These are phyloP conservation scores for Chaetomiaceae sp. DNA, from an alignment of 2,329 filamentous ascomycete species.

Conservation along the genomic window DNA sequence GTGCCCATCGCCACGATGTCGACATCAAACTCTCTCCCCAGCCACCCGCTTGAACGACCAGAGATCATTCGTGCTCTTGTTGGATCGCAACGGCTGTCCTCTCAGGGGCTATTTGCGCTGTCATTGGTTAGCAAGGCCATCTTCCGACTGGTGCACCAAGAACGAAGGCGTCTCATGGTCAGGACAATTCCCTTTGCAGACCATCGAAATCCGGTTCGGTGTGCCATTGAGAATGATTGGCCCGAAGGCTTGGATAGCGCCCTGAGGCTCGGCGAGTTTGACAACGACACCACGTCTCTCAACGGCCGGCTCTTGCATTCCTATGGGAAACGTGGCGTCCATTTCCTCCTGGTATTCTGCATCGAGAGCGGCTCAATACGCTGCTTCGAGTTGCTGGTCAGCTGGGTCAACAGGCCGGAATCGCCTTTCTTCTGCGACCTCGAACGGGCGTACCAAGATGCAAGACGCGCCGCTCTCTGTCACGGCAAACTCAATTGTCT, in stretches of 20 bases:
- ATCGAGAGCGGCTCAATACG: neutral
- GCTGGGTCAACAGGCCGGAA: neutral
- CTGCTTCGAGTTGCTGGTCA: slow-evolving; percentile 1
- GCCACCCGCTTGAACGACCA: neutral
- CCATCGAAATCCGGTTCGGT: neutral
- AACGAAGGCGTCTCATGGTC: neutral
- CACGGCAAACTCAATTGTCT: neutral
- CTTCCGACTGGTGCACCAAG: neutral
- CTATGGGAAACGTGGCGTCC: neutral
- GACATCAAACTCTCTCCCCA: neutral
- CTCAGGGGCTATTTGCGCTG: neutral
- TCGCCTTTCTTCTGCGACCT: neutral
- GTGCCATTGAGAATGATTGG: neutral
- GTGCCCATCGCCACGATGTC: neutral
- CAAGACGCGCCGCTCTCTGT: neutral
- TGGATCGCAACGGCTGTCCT: neutral
- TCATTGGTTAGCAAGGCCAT: neutral
- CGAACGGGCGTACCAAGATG: neutral
- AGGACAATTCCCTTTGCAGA: neutral
- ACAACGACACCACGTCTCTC: neutral
- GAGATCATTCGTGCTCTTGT: neutral
- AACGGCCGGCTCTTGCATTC: neutral
- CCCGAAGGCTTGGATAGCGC: neutral
- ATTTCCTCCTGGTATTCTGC: slow-evolving; percentile 2
- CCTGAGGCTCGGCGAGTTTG: slow-evolving; percentile 5